These are phyloP conservation scores for Nannochloris sp. DNA, from an alignment of 139 green algal genomes.

Conservation along the genomic window DNA sequence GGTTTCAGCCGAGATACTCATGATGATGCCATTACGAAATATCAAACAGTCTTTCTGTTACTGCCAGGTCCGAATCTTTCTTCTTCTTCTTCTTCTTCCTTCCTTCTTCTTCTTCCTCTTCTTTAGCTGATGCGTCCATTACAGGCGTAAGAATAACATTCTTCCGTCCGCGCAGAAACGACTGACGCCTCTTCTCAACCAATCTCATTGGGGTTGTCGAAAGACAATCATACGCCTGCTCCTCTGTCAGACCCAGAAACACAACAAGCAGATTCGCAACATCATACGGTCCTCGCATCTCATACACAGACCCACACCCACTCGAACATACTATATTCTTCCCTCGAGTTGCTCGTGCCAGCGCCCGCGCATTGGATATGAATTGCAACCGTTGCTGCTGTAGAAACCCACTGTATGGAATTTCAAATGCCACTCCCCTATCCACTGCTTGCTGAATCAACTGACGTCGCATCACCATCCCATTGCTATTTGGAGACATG, in stretches of 20 bases:
- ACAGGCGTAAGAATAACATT: too few relatives aligned
- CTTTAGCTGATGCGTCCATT: too few relatives aligned
- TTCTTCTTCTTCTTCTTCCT: too few relatives aligned
- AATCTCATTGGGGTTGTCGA: not conserved
- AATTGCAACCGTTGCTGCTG: slow-evolving; percentile 30
- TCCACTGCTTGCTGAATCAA: slow-evolving; percentile 32
- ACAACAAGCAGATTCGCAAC: slow-evolving; percentile 40
- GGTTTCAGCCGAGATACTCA: too few relatives aligned
- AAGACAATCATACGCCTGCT: slow-evolving; percentile 37
- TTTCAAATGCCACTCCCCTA: slow-evolving; percentile 56
- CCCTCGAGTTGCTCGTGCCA: slow-evolving; percentile 33
- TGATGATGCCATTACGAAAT: too few relatives aligned
- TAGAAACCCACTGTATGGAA: slow-evolving; percentile 29
- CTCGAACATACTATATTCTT: slow-evolving; percentile 49
- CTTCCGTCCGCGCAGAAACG: too few relatives aligned
- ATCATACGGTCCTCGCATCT: slow-evolving; percentile 51
- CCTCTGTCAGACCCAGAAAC: slow-evolving; percentile 40
- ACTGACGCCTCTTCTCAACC: not conserved
- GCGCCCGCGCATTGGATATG: slow-evolving; percentile 41
- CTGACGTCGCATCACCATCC: slow-evolving; percentile 27
- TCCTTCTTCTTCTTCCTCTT: too few relatives aligned
- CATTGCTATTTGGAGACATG: slow-evolving; percentile 25
- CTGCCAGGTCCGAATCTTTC: too few relatives aligned
- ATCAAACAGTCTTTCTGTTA: too few relatives aligned
- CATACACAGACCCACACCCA: slow-evolving; percentile 33